Evolutionary conservation across 352 stramenopile genomes (phyloP).

Genomic region (Phytopythium litorale): DNA sequence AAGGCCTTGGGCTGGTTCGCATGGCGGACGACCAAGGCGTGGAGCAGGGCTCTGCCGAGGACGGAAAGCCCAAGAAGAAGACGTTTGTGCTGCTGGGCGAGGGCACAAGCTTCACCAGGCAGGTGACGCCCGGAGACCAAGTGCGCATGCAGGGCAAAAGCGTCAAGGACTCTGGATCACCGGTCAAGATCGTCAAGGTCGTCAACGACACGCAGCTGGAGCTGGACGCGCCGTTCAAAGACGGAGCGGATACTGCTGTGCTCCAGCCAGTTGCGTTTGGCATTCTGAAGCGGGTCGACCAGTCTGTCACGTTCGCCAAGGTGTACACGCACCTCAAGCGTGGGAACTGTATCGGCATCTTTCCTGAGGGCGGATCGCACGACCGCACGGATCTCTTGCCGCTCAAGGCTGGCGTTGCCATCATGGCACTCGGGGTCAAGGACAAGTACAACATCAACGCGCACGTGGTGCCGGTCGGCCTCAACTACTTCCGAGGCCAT

Average conservation of each 20-base stretch:
- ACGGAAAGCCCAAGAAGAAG: constrained; percentile 18
- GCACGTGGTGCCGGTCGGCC: constrained; percentile 95
- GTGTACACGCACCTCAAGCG: constrained; percentile 90
- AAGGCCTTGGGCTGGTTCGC: constrained; percentile 66
- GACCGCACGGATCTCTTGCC: constrained; percentile 96
- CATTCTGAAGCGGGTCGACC: constrained; percentile 91
- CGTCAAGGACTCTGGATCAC: constrained; percentile 76
- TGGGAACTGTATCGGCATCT: constrained; percentile 94
- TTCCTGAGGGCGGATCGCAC: constrained; percentile 97
- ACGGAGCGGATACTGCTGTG: constrained; percentile 32
- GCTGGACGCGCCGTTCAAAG: constrained; percentile 43
- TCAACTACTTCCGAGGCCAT: constrained; percentile 98
- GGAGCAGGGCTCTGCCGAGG: constrained; percentile 18
- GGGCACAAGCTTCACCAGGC: constrained; percentile 68
- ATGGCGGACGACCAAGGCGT: constrained; percentile 27
- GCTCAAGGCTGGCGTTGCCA: constrained; percentile 96
- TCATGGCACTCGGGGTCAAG: constrained; percentile 96
- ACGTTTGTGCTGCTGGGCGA: constrained; percentile 54
- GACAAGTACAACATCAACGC: constrained; percentile 96
- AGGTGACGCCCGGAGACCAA: constrained; percentile 76
- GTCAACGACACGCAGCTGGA: constrained; percentile 84
- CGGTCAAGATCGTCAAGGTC: constrained; percentile 82
- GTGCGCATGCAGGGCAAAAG: constrained; percentile 71
- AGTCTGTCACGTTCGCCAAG: constrained; percentile 90
- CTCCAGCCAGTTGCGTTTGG: constrained; percentile 61